These are phyloP conservation scores for Aethionema arabicum DNA, from an alignment of 345 rosid species.

Conservation along the genomic window DNA sequence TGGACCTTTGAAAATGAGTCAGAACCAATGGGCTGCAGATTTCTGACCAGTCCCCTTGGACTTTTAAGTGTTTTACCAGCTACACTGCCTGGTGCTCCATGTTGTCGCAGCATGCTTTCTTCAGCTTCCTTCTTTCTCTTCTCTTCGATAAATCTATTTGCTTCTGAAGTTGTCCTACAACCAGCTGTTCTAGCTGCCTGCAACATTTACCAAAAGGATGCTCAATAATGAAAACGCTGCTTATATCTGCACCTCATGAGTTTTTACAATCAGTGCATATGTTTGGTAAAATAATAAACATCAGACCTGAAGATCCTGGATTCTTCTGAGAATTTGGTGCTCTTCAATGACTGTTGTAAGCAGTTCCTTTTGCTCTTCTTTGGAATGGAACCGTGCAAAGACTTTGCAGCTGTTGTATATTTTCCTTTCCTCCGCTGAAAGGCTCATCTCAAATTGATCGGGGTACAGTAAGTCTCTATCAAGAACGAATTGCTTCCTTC, in stretches of 20 bases:
- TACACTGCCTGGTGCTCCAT: slow-evolving; percentile 53
- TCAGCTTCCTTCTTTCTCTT: slow-evolving; percentile 74
- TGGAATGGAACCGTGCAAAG: slow-evolving; percentile 77
- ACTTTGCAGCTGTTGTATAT: slow-evolving; percentile 70
- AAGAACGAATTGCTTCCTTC: slow-evolving; percentile 82
- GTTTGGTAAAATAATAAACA: slow-evolving; percentile 12
- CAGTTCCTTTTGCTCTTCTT: slow-evolving; percentile 81
- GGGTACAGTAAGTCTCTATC: slow-evolving; percentile 81
- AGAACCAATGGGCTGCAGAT: slow-evolving; percentile 46
- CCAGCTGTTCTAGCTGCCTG: slow-evolving; percentile 94
- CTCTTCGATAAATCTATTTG: slow-evolving; percentile 57
- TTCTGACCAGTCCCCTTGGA: slow-evolving; percentile 46
- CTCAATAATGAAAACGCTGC: not conserved
- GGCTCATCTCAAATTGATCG: slow-evolving; percentile 66
- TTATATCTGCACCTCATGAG: slow-evolving; percentile 9
- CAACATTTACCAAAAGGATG: slow-evolving; percentile 15
- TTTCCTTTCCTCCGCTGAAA: slow-evolving; percentile 67
- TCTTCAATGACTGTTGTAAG: slow-evolving; percentile 68
- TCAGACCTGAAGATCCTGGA: slow-evolving; percentile 85
- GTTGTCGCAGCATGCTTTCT: slow-evolving; percentile 51
- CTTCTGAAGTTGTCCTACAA: slow-evolving; percentile 60
- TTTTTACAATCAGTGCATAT: slow-evolving; percentile 14
- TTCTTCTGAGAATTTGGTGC: slow-evolving; percentile 65
- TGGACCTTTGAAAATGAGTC: slow-evolving; percentile 41
- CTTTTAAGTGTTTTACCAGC: slow-evolving; percentile 58